These are phyloP conservation scores for Claviceps digitariae DNA, from an alignment of 2,329 filamentous ascomycete species.

Conservation along the genomic window DNA sequence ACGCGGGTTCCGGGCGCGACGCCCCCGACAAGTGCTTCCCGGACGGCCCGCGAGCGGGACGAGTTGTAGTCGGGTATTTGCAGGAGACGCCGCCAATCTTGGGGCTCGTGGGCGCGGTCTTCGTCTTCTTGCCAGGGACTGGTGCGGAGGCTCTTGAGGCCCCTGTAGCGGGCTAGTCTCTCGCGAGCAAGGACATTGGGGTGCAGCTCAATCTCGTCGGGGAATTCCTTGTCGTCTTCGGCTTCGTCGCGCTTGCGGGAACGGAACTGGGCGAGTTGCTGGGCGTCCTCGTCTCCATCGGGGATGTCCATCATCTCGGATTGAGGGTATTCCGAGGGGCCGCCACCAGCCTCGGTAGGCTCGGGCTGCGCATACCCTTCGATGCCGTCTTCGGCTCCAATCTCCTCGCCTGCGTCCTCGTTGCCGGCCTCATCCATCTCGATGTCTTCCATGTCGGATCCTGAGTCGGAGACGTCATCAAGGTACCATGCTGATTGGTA, in stretches of 20 bases:
- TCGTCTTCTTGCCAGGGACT: conserved; percentile 83
- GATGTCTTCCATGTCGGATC: conserved; percentile 65
- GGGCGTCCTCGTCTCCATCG: conserved; percentile 66
- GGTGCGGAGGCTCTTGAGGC: conserved; percentile 78
- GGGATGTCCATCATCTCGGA: conserved; percentile 84
- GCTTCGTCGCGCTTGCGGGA: conserved; percentile 65
- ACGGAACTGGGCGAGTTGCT: conserved; percentile 71
- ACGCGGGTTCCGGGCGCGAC: conserved; percentile 75
- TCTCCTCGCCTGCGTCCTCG: conserved; percentile 42
- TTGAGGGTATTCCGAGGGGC: conserved; percentile 79
- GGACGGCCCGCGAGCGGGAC: conserved; percentile 59
- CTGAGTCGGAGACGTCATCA: conserved; percentile 66
- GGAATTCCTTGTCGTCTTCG: conserved; percentile 86
- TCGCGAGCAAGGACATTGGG: conserved; percentile 79
- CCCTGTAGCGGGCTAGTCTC: conserved; percentile 72
- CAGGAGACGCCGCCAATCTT: conserved; percentile 76
- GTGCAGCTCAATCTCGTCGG: conserved; percentile 90
- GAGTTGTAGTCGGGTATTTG: conserved; percentile 84
- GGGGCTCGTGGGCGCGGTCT: conserved; percentile 74
- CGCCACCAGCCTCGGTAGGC: conserved; percentile 61
- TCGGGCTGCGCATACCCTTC: conserved; percentile 54
- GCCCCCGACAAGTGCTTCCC: conserved; percentile 80
- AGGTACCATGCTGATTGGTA: conserved; percentile 95
- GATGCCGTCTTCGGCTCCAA: conserved; percentile 69
- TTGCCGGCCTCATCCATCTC: conserved; percentile 39